A percentile compares a stretch with the other conserved stretches of the same genome.
phyloP scores from a whole-genome alignment of 768 basidiomycete species.

The Leccinum barrowsii region DNA sequence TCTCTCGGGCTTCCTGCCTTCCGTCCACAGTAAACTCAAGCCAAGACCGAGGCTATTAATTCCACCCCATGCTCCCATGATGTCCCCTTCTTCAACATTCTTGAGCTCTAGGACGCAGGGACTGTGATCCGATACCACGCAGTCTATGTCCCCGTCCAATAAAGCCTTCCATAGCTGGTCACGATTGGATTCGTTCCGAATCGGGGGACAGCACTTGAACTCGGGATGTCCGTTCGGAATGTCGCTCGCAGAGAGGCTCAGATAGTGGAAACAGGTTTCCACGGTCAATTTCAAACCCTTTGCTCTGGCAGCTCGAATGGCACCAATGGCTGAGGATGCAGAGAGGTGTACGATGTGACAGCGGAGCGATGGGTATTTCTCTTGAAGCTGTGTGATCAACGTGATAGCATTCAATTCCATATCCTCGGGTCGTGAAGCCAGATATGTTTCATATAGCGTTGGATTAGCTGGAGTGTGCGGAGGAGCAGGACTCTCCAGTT shows the following conservation, averaged over 20 bases:
- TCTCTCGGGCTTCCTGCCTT: slow-evolving; percentile 50
- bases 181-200: slow-evolving; percentile 70
- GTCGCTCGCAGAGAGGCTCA: slow-evolving; percentile 67
- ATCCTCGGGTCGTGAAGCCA: slow-evolving; percentile 75
- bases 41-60: slow-evolving; percentile 91
- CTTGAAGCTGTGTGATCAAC: slow-evolving; percentile 66
- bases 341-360: slow-evolving; percentile 97
- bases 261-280: slow-evolving; percentile 98
- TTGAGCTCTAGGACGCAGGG: slow-evolving; percentile 86
- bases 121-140: slow-evolving; percentile 94
- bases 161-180: slow-evolving; percentile 80
- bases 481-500: slow-evolving; percentile 50
- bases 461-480: slow-evolving; percentile 37
- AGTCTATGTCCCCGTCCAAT: slow-evolving; percentile 80
- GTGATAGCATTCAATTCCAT: slow-evolving; percentile 82
- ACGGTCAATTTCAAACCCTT: slow-evolving; percentile 74
- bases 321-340: slow-evolving; percentile 74
- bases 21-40: slow-evolving; percentile 85
- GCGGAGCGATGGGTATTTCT: slow-evolving; percentile 59
- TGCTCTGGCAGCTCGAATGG: slow-evolving; percentile 65
- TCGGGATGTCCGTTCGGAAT: slow-evolving; percentile 77
- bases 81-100: slow-evolving; percentile 67
- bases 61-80: slow-evolving; percentile 94
- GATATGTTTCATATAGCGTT: slow-evolving; percentile 72
- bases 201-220: slow-evolving; percentile 97